Evolutionary conservation across 2,329 filamentous ascomycete species (phyloP).

Genomic region (Monosporascus ibericus): DNA sequence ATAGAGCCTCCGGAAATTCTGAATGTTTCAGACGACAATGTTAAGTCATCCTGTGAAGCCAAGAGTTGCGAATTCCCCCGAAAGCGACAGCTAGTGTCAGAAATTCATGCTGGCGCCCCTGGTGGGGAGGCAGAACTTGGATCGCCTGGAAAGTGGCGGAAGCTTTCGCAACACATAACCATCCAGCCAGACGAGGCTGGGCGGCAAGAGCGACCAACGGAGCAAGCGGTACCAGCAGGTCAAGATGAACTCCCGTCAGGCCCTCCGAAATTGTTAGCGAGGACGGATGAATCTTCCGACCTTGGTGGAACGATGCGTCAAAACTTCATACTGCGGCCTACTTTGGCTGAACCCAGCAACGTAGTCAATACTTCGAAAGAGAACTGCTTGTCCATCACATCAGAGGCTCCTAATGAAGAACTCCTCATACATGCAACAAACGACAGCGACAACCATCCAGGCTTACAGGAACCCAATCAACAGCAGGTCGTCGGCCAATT

Average conservation of each 20-base stretch:
- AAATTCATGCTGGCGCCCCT: too few relatives aligned
- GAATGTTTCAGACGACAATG: background rate
- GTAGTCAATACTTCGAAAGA: background rate
- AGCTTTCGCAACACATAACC: background rate
- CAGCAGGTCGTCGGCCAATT: too few relatives aligned
- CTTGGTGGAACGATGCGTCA: background rate
- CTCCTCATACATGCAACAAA: too few relatives aligned
- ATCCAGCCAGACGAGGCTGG: background rate
- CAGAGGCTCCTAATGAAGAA: too few relatives aligned
- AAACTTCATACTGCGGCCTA: background rate
- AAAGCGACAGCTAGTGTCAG: too few relatives aligned
- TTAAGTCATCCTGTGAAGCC: too few relatives aligned
- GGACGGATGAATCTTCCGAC: background rate
- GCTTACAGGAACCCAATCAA: too few relatives aligned
- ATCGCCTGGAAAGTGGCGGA: conserved; percentile 1
- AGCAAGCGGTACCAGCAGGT: background rate
- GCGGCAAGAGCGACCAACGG: background rate
- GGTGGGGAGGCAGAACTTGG: background rate
- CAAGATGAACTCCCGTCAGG: background rate
- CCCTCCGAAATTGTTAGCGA: background rate
- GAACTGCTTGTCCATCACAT: background rate
- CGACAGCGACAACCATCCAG: too few relatives aligned
- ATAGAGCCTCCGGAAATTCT: background rate
- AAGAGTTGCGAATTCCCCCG: too few relatives aligned
- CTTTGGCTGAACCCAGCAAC: background rate